phyloP scores from a whole-genome alignment of 352 stramenopile genomes.

The Phytophthora europaea region DNA sequence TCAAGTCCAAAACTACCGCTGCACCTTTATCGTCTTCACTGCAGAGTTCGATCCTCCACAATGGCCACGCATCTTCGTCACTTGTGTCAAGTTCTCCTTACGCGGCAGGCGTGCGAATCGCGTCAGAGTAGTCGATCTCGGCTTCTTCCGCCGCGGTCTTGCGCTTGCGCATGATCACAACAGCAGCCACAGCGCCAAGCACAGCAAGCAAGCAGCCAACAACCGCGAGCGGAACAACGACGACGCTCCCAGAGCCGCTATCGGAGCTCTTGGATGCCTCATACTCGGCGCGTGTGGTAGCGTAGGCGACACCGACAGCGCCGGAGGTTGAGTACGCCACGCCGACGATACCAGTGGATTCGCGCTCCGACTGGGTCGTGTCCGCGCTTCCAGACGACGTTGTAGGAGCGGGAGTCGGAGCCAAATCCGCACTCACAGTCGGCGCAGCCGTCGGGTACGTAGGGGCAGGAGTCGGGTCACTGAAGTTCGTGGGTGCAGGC shows the following conservation, averaged over 20 bases:
- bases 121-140: constrained; percentile 43
- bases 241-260: constrained; percentile 18
- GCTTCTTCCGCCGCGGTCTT: constrained; percentile 25
- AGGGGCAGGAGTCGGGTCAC: constrained; percentile 22
- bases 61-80: constrained; percentile 12
- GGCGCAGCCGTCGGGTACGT: constrained; percentile 33
- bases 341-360: constrained; percentile 18
- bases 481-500: constrained; percentile 29
- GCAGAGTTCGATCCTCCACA: constrained; percentile 31
- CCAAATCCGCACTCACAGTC: constrained; percentile 21
- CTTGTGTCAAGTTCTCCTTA: constrained; percentile 9
- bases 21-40: constrained; percentile 1
- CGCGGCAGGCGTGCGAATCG: constrained; percentile 22
- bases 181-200: constrained; percentile 50
- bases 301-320: constrained; percentile 39
- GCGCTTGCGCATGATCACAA: constrained; percentile 53
- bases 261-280: constrained; percentile 28
- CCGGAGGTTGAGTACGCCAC: constrained; percentile 24
- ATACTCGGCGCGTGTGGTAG: constrained; percentile 37
- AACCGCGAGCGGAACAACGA: constrained; percentile 37
- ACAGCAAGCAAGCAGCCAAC: constrained; percentile 52
- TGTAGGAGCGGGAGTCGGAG: constrained; percentile 25
- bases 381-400: constrained; percentile 8
- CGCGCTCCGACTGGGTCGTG: constrained; percentile 4
- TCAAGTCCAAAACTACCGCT: constrained; percentile 4